Conservation (phyloP, 768 basidiomycete genomes). For the Harrya chromipes region DNA sequence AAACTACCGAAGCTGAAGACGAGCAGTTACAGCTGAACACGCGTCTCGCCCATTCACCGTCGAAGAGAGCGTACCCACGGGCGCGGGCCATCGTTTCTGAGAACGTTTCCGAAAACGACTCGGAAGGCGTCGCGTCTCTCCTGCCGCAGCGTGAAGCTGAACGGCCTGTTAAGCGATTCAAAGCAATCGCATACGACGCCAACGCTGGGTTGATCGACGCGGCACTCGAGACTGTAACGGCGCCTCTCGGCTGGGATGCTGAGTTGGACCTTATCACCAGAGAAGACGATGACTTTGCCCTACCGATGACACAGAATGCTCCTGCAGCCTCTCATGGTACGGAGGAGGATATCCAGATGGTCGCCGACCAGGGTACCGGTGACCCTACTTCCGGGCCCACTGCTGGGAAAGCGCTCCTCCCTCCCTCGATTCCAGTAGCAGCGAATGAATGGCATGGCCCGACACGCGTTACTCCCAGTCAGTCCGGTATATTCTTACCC, state of each 20-base stretch:
- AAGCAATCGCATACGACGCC: conserved; percentile 20
- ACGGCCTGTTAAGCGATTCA: conserved; percentile 19
- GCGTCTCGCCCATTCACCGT: conserved; percentile 9
- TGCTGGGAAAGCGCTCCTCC: neutral
- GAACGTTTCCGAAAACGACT: conserved; percentile 11
- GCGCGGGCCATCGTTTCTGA: neutral
- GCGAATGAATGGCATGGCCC: neutral
- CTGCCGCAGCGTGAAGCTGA: neutral
- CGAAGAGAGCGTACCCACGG: conserved; percentile 1
- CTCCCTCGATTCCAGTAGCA: no score
- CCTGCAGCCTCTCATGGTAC: neutral
- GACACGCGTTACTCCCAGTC: neutral
- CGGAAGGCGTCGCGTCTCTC: conserved; percentile 1
- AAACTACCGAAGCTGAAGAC: conserved; percentile 24
- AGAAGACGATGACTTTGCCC: neutral
- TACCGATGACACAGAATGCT: neutral
- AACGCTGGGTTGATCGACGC: conserved; percentile 17
- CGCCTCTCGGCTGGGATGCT: conserved; percentile 19
- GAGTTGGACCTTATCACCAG: conserved; percentile 8
- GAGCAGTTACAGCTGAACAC: conserved; percentile 10
- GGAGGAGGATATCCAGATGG: neutral
- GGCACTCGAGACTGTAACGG: conserved; percentile 23
- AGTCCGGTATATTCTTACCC: conserved; percentile 1
- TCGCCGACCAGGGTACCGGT: neutral
- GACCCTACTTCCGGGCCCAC: neutral